Base-by-base conservation (phyloP, 148 eudicot species). In the Amaranthus hypochondriacus region DNA sequence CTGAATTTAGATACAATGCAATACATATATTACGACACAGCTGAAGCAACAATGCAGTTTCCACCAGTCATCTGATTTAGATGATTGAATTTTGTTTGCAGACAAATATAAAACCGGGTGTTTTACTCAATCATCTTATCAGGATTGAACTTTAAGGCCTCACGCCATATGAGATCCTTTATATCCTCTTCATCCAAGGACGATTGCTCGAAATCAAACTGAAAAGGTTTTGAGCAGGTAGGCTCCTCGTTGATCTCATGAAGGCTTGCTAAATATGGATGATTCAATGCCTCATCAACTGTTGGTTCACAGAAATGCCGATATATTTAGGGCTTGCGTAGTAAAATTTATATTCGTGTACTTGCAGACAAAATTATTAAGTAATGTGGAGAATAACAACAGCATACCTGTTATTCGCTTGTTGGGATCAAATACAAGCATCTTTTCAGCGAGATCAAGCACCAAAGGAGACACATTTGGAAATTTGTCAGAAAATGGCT, bases 181-280 rank as follows among this genome's bases (percentile, higher is more conserved):
- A 95, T 88, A 48, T 95, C 97, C 48, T 95, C 96, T 74, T 95
- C 99, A 52, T 81, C 86, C 68, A 95, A 82, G 28, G 90, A 79
- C 39, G 88, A 59, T 77, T 90, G 96, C 75, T 95, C 99, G 66
- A 95, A 92, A 79, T 90, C 99, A 75, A 95, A 95, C 72, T 76
- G 71, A 48, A 95, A 95, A 46, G 93, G 92, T 64, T 84, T 78
- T 10, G 88, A 80, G 78, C 99, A 95, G 71, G 79, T 79, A 50
- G 99, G 99, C 75, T 92, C 98, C 82, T 92, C 99, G 9, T 95
- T 95, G 78, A 95, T 95, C 87, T 95, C 97, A 68, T 95, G 99
- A 12, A 95, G 91, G 81, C 97, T 84, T 2, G 82, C 76, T 49
- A 95, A 63, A 80, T 90, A 92, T 46, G 99, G 97, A 77, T 95